Percentiles rank a stretch among this genome's conserved stretches.
Evolutionary conservation across 2,329 filamentous ascomycete species (phyloP).

Genomic region (Hypocrella siamensis): DNA sequence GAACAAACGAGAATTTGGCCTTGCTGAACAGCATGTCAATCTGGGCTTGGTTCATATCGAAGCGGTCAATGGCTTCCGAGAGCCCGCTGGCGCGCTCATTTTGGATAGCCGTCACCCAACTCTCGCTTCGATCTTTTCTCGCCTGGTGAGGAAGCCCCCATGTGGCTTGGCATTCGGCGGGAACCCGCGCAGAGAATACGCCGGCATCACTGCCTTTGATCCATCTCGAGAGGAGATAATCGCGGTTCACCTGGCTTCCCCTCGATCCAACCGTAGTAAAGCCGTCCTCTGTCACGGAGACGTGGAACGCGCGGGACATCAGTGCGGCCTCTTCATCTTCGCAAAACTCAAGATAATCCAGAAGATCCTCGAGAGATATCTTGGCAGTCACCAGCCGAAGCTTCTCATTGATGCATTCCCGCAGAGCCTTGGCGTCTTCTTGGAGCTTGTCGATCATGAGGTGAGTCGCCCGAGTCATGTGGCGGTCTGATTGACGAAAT

Average conservation of each 20-base stretch:
- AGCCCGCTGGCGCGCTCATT: too few species aligned
- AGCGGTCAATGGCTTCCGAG: constrained; percentile 16
- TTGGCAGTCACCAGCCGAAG: constrained; percentile 2
- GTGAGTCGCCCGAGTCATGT: constrained; percentile 3
- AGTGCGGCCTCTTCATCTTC: constrained; percentile 23
- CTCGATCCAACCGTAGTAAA: constrained; percentile 28
- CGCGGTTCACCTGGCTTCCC: constrained; percentile 24
- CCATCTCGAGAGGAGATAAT: constrained; percentile 9
- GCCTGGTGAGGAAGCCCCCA: too few species aligned
- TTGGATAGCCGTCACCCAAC: too few species aligned
- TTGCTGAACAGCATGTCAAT: constrained; percentile 28
- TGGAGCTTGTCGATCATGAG: constrained; percentile 26
- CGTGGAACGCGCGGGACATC: constrained; percentile 40
- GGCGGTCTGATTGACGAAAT: background rate
- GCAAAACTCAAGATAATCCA: constrained; percentile 34
- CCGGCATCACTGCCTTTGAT: too few species aligned
- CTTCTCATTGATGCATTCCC: constrained; percentile 12
- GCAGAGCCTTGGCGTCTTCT: background rate
- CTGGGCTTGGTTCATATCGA: constrained; percentile 23
- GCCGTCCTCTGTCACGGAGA: constrained; percentile 28
- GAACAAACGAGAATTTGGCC: constrained; percentile 25
- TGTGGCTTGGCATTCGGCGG: too few species aligned
- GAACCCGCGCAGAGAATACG: too few species aligned
- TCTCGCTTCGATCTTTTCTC: too few species aligned
- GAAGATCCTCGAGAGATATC: constrained; percentile 1